phyloP scores from a whole-genome alignment of 257 asterid species.

The Lithospermum erythrorhizon region DNA sequence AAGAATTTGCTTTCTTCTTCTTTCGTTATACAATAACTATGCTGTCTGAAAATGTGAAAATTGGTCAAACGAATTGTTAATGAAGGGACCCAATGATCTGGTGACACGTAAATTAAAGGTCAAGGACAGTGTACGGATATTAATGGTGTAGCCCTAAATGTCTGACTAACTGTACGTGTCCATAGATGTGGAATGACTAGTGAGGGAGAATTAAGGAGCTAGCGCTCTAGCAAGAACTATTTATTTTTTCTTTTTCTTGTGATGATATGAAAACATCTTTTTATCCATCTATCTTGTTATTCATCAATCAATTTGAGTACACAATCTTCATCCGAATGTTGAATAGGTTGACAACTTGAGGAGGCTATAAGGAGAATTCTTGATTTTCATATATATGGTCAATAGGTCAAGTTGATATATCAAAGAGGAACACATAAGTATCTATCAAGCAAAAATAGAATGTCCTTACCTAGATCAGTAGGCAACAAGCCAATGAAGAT shows the following conservation, averaged over 20 bases:
- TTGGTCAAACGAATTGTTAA: constrained; percentile 7
- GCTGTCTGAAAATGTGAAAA: background rate
- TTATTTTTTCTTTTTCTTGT: too few species aligned
- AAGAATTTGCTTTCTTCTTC: too few species aligned
- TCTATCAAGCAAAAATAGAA: too few species aligned
- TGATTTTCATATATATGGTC: background rate
- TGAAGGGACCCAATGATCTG: background rate
- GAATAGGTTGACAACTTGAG: background rate
- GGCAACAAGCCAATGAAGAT: too few species aligned
- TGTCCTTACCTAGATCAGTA: too few species aligned
- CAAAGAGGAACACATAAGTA: too few species aligned
- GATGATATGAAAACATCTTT: background rate
- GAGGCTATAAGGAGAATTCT: background rate
- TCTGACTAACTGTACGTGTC: constrained; percentile 5
- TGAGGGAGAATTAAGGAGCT: background rate
- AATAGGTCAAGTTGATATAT: too few species aligned
- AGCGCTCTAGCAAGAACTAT: too few species aligned
- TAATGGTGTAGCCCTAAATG: background rate
- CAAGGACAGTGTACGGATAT: constrained; percentile 10
- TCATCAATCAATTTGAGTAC: background rate
- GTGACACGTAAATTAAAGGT: constrained; percentile 10
- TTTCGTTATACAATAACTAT: too few species aligned
- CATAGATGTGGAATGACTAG: background rate
- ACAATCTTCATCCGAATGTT: background rate
- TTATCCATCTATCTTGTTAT: constrained; percentile 6